These are phyloP conservation scores for Verticillium klebahnii DNA, from an alignment of 2,329 filamentous ascomycete genomes.

Conservation along the genomic window DNA sequence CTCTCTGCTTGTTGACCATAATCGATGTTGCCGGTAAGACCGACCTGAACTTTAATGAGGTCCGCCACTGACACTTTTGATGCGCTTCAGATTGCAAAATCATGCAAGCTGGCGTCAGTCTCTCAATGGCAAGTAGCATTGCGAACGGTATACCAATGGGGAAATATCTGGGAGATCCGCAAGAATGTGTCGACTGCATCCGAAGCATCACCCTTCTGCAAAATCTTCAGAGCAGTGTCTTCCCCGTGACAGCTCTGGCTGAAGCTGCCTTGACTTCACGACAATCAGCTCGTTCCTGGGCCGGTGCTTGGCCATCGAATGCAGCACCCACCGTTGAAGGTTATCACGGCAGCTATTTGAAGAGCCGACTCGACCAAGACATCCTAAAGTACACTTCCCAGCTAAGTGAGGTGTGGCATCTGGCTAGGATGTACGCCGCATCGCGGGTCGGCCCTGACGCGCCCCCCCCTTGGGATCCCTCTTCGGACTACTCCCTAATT, in stretches of 20 bases:
- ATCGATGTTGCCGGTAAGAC: conserved; percentile 25
- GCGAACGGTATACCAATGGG: conserved; percentile 14
- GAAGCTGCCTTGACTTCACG: too few relatives aligned
- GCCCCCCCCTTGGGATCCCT: conserved; percentile 34
- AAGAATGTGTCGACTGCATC: conserved; percentile 25
- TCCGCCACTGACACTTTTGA: too few relatives aligned
- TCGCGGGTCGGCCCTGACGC: conserved; percentile 37
- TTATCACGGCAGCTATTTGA: too few relatives aligned
- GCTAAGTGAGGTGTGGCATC: conserved; percentile 42
- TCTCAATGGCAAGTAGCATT: conserved; percentile 18
- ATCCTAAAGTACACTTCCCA: conserved; percentile 8
- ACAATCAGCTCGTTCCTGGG: too few relatives aligned
- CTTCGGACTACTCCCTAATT: conserved; percentile 48
- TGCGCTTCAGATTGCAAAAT: conserved; percentile 14
- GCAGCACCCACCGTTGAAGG: too few relatives aligned
- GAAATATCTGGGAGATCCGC: conserved; percentile 12
- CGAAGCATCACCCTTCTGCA: conserved; percentile 37
- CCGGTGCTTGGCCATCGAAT: too few relatives aligned
- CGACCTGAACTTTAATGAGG: too few relatives aligned
- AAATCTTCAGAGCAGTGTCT: conserved; percentile 31
- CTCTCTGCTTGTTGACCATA: conserved; percentile 30
- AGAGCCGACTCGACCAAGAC: too few relatives aligned
- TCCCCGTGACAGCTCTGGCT: not conserved
- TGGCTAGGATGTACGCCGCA: conserved; percentile 40
- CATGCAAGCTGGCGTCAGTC: conserved; percentile 16